Conservation (phyloP, 2,329 filamentous ascomycete genomes). For the Capronia americana region DNA sequence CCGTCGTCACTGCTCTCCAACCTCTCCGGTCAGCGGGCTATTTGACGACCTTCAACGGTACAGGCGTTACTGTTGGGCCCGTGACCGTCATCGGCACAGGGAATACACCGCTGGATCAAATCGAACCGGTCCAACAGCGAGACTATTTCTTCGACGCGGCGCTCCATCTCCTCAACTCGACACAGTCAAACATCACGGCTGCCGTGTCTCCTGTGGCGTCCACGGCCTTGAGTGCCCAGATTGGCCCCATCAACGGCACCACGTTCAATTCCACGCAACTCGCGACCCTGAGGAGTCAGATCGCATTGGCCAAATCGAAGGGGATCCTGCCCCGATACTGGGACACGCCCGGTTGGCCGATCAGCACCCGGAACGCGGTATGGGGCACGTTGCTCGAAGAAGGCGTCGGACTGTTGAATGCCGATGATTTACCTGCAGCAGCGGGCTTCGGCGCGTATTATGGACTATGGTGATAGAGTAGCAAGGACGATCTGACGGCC, state of each 20-base stretch:
- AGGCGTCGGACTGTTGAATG: conserved; percentile 68
- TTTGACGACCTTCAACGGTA: conserved; percentile 60
- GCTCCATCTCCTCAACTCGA: conserved; percentile 56
- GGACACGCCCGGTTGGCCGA: conserved; percentile 66
- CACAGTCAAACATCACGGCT: conserved; percentile 54
- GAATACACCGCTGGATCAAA: conserved; percentile 58
- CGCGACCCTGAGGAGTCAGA: conserved; percentile 58
- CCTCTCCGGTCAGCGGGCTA: conserved; percentile 62
- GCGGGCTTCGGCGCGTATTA: conserved; percentile 43
- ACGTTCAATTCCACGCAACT: conserved; percentile 56
- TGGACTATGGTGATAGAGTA: conserved; percentile 30
- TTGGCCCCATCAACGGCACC: conserved; percentile 53
- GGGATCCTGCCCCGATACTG: conserved; percentile 68
- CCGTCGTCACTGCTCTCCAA: conserved; percentile 62
- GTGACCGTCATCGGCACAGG: conserved; percentile 70
- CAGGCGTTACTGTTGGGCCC: conserved; percentile 54
- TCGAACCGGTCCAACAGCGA: conserved; percentile 52
- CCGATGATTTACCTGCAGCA: conserved; percentile 65
- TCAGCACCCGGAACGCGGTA: conserved; percentile 63
- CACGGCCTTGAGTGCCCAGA: conserved; percentile 55
- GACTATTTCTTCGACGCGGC: conserved; percentile 69
- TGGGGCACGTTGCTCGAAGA: conserved; percentile 65
- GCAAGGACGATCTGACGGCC: not conserved
- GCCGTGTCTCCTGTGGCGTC: conserved; percentile 62
- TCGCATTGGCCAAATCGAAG: conserved; percentile 59